These are phyloP conservation scores for Rhizophagus prolifer DNA, from an alignment of 192 early-diverging fungal species.

Conservation along the genomic window DNA sequence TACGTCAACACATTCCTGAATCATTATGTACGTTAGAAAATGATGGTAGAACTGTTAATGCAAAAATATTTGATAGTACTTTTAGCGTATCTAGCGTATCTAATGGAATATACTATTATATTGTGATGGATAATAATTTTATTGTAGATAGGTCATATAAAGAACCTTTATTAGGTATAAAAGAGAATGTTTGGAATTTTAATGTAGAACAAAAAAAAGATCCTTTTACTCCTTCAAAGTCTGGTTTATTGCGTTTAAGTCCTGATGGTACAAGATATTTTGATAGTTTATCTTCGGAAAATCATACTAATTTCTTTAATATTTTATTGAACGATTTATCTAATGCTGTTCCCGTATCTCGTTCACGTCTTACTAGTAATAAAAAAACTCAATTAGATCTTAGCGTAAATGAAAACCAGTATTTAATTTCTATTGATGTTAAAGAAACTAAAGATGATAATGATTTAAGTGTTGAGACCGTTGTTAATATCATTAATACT, in stretches of 20 bases:
- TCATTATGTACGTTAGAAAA: neutral
- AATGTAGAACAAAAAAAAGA: too few species aligned
- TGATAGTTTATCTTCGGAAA: neutral
- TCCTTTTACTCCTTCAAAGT: too few species aligned
- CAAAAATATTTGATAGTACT: neutral
- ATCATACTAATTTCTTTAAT: neutral
- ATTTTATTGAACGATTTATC: neutral
- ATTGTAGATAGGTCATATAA: neutral
- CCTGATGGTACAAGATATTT: neutral
- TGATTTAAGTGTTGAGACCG: neutral
- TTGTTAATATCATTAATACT: neutral
- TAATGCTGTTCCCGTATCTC: neutral
- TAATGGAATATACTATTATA: conserved; percentile 7
- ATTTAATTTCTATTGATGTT: neutral
- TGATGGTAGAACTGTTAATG: neutral
- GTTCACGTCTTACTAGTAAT: neutral
- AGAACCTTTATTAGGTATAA: conserved; percentile 18
- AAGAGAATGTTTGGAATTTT: neutral
- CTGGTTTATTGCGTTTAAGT: neutral
- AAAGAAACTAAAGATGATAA: neutral
- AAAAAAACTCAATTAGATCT: neutral
- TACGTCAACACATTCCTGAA: neutral
- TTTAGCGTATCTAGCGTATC: conserved; percentile 3
- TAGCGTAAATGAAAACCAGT: neutral
- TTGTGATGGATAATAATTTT: conserved; percentile 15